Evolutionary conservation across 345 rosid genomes (phyloP).

Genomic region (Eutrema yunnanense): DNA sequence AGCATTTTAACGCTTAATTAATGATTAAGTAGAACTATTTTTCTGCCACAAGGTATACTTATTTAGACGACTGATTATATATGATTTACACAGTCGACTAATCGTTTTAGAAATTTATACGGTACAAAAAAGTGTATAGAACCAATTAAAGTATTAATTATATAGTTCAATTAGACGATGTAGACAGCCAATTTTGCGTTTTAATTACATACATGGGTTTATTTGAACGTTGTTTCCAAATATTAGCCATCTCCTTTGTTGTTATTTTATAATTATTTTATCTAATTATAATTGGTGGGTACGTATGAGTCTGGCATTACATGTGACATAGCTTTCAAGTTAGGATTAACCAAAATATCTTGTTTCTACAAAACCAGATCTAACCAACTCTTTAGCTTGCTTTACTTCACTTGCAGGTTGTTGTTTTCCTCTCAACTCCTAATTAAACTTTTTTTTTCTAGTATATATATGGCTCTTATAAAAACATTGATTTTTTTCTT

Average conservation of each 20-base stretch:
- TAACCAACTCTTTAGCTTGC: conserved; percentile 25
- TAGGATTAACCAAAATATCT: conserved; percentile 26
- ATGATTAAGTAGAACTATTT: background rate
- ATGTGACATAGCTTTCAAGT: conserved; percentile 34
- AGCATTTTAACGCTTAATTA: background rate
- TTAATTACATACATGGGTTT: background rate
- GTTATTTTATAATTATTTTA: background rate
- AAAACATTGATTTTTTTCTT: background rate
- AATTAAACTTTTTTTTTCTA: background rate
- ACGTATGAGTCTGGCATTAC: conserved; percentile 27
- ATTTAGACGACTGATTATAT: background rate
- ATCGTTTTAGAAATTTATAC: background rate
- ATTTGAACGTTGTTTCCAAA: background rate
- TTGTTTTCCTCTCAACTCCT: conserved; percentile 18
- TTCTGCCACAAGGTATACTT: background rate
- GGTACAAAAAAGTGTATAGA: background rate
- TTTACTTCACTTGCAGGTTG: conserved; percentile 31
- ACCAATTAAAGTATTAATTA: no score
- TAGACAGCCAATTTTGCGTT: background rate
- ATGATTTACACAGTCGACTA: background rate
- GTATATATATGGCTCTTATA: background rate
- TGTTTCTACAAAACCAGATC: conserved; percentile 24
- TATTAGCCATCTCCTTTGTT: background rate
- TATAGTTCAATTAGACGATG: background rate
- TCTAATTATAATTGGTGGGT: conserved; percentile 18